phyloP scores from a whole-genome alignment of 495 filamentous ascomycete species.

The Hypoxylon subgilvum region DNA sequence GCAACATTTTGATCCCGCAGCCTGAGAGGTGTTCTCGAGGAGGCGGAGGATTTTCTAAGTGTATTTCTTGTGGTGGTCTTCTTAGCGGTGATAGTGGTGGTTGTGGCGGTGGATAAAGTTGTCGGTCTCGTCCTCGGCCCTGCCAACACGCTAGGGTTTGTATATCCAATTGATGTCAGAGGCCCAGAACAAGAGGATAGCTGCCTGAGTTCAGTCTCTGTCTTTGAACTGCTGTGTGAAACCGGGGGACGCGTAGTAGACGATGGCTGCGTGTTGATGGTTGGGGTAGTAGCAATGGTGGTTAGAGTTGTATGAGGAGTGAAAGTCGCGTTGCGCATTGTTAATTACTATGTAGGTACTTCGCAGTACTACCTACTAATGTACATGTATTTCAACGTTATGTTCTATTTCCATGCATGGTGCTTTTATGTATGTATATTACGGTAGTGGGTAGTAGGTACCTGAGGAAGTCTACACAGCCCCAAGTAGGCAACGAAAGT shows the following conservation, averaged over 20 bases:
- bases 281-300: not conserved
- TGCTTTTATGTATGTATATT: not conserved
- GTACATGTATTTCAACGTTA: too few relatives aligned
- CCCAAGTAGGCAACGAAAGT: too few relatives aligned
- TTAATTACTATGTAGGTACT: not conserved
- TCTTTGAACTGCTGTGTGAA: slow-evolving; percentile 7
- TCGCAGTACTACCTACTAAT: not conserved
- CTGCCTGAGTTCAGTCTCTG: slow-evolving; percentile 14
- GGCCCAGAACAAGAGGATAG: slow-evolving; percentile 17
- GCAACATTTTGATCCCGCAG: slow-evolving; percentile 53
- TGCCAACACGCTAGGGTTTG: slow-evolving; percentile 12
- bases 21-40: slow-evolving; percentile 38
- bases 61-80: slow-evolving; percentile 27
- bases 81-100: too few relatives aligned
- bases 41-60: slow-evolving; percentile 10
- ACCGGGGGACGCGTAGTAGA: not conserved
- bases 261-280: slow-evolving; percentile 7
- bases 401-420: not conserved
- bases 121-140: slow-evolving; percentile 23
- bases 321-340: slow-evolving; percentile 36
- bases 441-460: not conserved
- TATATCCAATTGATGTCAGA: slow-evolving; percentile 23
- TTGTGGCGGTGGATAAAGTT: slow-evolving; percentile 30
- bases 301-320: slow-evolving; percentile 13
- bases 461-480: too few relatives aligned